Percentiles rank a stretch among this genome's conserved stretches.
Conservation (phyloP, 2,329 filamentous ascomycete species). For the Diaporthe ampelina region DNA sequence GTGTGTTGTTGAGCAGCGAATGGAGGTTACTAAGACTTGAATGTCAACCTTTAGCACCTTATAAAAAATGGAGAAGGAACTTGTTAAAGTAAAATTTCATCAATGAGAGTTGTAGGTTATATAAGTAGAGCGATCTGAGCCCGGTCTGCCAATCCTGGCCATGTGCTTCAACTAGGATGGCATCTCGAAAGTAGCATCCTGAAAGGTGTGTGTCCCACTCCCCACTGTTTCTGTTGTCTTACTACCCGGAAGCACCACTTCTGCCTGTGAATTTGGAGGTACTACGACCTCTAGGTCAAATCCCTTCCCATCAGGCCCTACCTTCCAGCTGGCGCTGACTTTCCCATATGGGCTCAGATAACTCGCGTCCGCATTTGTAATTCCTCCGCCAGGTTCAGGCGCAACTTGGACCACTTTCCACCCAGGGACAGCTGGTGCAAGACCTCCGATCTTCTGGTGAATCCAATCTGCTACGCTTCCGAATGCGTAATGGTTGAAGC, state of each 20-base stretch:
- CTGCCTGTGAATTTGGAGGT: constrained; percentile 12
- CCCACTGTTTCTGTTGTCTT: not conserved
- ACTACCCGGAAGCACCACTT: not conserved
- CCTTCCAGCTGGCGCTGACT: constrained; percentile 5
- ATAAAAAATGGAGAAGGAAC: too few relatives aligned
- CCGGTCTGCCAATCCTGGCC: too few relatives aligned
- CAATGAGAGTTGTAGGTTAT: not conserved
- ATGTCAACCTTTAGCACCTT: too few relatives aligned
- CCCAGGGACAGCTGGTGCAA: not conserved
- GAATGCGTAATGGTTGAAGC: constrained; percentile 20
- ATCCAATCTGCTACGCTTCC: constrained; percentile 23
- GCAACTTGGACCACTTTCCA: constrained; percentile 2
- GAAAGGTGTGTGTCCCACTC: constrained; percentile 8
- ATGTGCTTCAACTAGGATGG: not conserved
- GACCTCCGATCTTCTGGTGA: constrained; percentile 21
- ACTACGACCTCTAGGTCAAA: not conserved
- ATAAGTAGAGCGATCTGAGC: not conserved
- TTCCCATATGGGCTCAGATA: constrained; percentile 9
- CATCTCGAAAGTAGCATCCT: constrained; percentile 19
- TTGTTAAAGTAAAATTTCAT: too few relatives aligned
- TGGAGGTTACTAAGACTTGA: too few relatives aligned
- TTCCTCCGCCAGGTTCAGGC: constrained; percentile 7
- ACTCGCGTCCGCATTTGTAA: not conserved
- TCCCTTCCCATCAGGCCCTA: not conserved
- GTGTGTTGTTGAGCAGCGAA: too few relatives aligned